Conservation (phyloP, 345 rosid species). For the Salix viminalis region DNA sequence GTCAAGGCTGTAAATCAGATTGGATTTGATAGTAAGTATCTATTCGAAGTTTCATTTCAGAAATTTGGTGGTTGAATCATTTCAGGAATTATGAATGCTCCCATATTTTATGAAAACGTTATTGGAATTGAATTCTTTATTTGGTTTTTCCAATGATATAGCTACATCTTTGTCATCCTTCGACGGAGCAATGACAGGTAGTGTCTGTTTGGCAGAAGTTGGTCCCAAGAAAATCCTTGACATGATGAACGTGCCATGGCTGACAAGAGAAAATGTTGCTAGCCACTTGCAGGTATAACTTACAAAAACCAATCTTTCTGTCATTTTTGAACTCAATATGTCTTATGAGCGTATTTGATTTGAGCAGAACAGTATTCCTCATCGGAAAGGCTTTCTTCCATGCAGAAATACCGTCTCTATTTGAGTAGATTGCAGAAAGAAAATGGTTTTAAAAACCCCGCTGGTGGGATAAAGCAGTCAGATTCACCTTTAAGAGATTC, state of each 20-base stretch:
- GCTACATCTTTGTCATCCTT: conserved; percentile 20
- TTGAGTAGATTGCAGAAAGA: conserved; percentile 77
- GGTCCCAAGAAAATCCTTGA: conserved; percentile 96
- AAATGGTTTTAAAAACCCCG: conserved; percentile 42
- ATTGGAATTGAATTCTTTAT: conserved; percentile 6
- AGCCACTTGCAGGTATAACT: conserved; percentile 81
- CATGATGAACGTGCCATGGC: conserved; percentile 93
- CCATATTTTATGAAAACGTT: neutral
- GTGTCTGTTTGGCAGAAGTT: conserved; percentile 69
- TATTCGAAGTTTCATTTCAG: conserved; percentile 4
- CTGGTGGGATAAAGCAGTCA: conserved; percentile 49
- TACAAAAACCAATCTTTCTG: neutral
- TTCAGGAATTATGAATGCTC: neutral
- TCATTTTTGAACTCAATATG: neutral
- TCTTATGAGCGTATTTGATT: neutral
- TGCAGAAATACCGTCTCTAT: conserved; percentile 96
- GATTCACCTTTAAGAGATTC: conserved; percentile 53
- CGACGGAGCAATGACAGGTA: conserved; percentile 24
- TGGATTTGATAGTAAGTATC: conserved; percentile 88
- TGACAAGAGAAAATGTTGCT: conserved; percentile 93
- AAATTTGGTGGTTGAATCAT: neutral
- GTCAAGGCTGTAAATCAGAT: conserved; percentile 92
- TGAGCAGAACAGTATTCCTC: conserved; percentile 1
- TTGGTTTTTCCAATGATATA: conserved; percentile 21
- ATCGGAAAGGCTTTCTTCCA: neutral